These are phyloP conservation scores for Serendipita sp. DNA, from an alignment of 768 basidiomycete species.

Conservation along the genomic window DNA sequence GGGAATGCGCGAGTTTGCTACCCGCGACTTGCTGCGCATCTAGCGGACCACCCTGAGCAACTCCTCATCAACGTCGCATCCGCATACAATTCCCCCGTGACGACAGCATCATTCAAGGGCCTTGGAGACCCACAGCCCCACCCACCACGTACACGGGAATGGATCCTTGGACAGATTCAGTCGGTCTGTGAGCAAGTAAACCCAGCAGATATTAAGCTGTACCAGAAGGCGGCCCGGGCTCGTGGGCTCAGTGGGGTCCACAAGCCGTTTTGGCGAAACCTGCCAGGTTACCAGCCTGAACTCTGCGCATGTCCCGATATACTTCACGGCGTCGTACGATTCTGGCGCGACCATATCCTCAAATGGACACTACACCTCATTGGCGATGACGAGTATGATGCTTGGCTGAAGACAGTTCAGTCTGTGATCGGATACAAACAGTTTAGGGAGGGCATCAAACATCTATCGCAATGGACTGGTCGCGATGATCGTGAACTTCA, in stretches of 20 bases:
- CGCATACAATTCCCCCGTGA: not conserved
- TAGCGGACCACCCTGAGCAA: not conserved
- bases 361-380: conserved; percentile 24
- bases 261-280: conserved; percentile 18
- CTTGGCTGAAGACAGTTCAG: conserved; percentile 23
- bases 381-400: conserved; percentile 20
- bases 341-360: conserved; percentile 23
- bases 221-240: not conserved
- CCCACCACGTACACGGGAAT: not conserved
- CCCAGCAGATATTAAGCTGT: not conserved
- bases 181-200: not conserved
- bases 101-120: not conserved
- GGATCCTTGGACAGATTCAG: not conserved
- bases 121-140: not conserved
- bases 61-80: not conserved
- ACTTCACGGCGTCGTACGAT: no score
- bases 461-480: conserved; percentile 27
- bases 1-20: no score
- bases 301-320: no score
- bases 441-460: conserved; percentile 24
- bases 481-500: conserved; percentile 24
- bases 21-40: no score
- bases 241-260: conserved; percentile 10
- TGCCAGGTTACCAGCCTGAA: no score
- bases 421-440: conserved; percentile 21